Base-by-base conservation (phyloP, 2,329 filamentous ascomycete species). In the Reticulascus tulasneorum region DNA sequence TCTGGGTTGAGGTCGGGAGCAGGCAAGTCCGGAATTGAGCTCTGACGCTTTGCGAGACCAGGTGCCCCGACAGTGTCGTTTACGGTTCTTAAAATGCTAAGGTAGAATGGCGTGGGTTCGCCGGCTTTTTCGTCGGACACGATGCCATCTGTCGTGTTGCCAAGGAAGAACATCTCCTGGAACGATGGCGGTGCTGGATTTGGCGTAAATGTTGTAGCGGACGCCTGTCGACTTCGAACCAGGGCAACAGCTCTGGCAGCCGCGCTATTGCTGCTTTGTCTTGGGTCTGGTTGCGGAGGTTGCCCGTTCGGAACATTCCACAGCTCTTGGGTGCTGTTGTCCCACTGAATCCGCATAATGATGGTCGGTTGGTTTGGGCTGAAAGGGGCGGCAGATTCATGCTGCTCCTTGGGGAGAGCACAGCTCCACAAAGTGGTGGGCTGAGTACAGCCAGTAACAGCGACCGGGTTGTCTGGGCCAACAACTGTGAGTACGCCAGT, bases 61-160 rank as follows among this genome's bases (percentile, higher is more conserved):
- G 57, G 47, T 24, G 53, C 34, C 2, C 54, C 50, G 9, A 56
- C 47, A 12, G 56, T 52, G 21, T 58, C 51, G 29, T 67, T 60
- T 12, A 59, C 44, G 1, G 73, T 69, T 5, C 66, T 58, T 9
- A 89, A 63, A 36, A 94, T 71, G 19, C 81, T 87, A 47, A 95
- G 84, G 58, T 84, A 94, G 60, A 96, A 94, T 0, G 91, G 90
- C 0, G 91, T 94, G 8, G 82, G 75, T 62, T 95, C 90, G 46
- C 90, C 90, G 1, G 82, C 81, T 58, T 91, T 95, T 5, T 81
- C 63, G 26, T 74, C 51, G 0, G 73, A 71, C 10, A 73, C 67
- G 43, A 86, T 79, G 0, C 75, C 73, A 51, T 97, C 91, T 0
- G 89, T 94, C 0, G 86, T 90, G 53, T 89, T 86, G 5, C 90